Base-by-base conservation (phyloP, 208 protist species). In the Angomonas deanei region DNA sequence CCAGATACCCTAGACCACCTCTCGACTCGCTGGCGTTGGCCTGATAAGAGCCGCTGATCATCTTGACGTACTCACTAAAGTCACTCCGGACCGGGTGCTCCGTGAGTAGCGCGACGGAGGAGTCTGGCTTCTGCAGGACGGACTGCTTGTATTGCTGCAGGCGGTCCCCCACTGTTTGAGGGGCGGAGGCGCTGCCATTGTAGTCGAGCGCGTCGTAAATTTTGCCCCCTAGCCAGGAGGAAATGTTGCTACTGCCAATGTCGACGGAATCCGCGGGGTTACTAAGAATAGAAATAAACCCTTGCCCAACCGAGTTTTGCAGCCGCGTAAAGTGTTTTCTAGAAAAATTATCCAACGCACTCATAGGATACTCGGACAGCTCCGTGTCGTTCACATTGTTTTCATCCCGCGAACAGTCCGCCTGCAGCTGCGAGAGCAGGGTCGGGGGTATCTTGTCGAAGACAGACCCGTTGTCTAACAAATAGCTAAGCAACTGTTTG, bases 211-310 rank as follows among this genome's bases (percentile, higher is more conserved):
- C 84, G 48, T 79, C 76, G 49, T 78, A 85, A 0, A 93, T 59
- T 56, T 82, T 78, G 3, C 78, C 69, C 30, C 86, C 81, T 1
- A 95, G 46, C 89, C 88, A 92, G 5, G 67, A 68, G 23, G 74
- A 68, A 83, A 81, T 87, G 57, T 78, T 75, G 50, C 27, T 56
- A 32, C 23, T 56, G 11, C 64, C 70, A 1, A 21, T 49, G 0
- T 65, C 59, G 13, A 36, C 39, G 1, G 61, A 28, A 52, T 79
- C 64, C 10, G 54, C 68, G 19, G 91, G 91, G 70, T 96, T 78
- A 56, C 91, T 96, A 31, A 96, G 53, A 58, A 97, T 92, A n/a
- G 88, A 94, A 32, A 88, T 84, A 65, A 94, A 92, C 54, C 86
- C 91, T 53, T 97, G 89, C 0, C 92, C 92, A 24, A 97, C 84